Evolutionary conservation across 768 basidiomycete genomes (phyloP), one percentile per base, ranked within the genome.

Genomic region (Kwoniella bestiolae): DNA sequence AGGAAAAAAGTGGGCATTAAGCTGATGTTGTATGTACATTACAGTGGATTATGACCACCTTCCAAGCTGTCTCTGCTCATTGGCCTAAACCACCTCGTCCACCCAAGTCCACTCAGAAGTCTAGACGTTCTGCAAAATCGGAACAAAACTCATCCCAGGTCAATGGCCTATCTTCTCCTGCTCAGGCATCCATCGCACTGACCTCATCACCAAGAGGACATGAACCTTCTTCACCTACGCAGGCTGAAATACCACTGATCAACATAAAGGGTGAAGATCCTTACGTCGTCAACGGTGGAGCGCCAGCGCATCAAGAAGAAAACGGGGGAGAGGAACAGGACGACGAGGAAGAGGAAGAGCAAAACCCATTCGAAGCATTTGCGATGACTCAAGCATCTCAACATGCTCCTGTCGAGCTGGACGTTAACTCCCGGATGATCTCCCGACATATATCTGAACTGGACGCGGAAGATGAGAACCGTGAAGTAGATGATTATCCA

Each of bases 51-150:
- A 90, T 91, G 88, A 90, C 92, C 6, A 87, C 90, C 0, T 97
- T 96, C 74, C 90, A 96, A 81, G 94, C 93, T 70, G 84, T 91
- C 26, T 90, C 94, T 81, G 90, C 88, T 0, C 84, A 94, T 9
- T 96, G 93, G 93, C 80, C 80, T 1, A 68, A 56, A 60, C 65
- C 50, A 11, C 60, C 58, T 26, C 61, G 50, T 25, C 56, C 65
- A 5, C 61, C 70, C 3, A 63, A 57, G 44, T 75, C 76, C 4
- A 75, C 76, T 8, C 74, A 74, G 44, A 56, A 60, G 23, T 69
- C 71, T 6, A 63, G 56, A 21, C 46, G 58, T n/a, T 75, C 74
- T 29, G 34, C 57, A 11, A 52, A 57, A 18, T 66, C 68, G n/a
- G 4, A 21, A 18, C 56, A 47, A 47, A 56, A 31, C 0, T 71